Percentiles rank a stretch among this genome's conserved stretches.
Evolutionary conservation across 768 basidiomycete species (phyloP).

Genomic region (Termitomyces sp.): DNA sequence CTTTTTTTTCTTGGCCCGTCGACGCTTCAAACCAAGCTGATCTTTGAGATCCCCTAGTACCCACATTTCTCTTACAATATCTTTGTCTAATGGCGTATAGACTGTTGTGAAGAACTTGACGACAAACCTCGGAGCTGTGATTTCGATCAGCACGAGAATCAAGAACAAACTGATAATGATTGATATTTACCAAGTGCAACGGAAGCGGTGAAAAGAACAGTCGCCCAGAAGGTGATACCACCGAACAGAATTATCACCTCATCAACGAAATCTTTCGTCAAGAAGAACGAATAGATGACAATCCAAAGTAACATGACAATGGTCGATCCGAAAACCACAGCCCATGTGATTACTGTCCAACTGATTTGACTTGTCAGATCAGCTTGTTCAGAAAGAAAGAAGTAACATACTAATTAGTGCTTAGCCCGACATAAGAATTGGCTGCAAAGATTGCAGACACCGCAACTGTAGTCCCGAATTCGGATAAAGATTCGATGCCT

Average conservation of each 20-base stretch:
- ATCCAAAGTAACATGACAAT: slow-evolving; percentile 88
- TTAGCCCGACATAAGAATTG: slow-evolving; percentile 87
- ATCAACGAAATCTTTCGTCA: slow-evolving; percentile 66
- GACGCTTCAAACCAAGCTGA: slow-evolving; percentile 66
- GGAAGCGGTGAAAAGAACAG: slow-evolving; percentile 63
- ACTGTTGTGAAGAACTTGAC: slow-evolving; percentile 67
- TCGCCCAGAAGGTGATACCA: slow-evolving; percentile 81
- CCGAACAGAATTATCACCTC: slow-evolving; percentile 75
- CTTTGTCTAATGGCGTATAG: slow-evolving; percentile 81
- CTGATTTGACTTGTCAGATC: slow-evolving; percentile 35
- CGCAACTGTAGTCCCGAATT: slow-evolving; percentile 90
- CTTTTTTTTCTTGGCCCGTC: slow-evolving; percentile 45
- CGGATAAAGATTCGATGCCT: slow-evolving; percentile 74
- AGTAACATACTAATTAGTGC: slow-evolving; percentile 70
- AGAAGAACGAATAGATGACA: slow-evolving; percentile 80
- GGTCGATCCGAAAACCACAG: slow-evolving; percentile 75
- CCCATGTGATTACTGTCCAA: slow-evolving; percentile 85
- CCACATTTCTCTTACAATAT: slow-evolving; percentile 93
- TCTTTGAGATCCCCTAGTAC: slow-evolving; percentile 82
- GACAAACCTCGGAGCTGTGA: slow-evolving; percentile 75
- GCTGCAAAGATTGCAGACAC: slow-evolving; percentile 86
- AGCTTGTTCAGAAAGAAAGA: slow-evolving; percentile 5
- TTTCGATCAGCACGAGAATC: neutral
- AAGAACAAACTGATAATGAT: neutral
- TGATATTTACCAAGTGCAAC: slow-evolving; percentile 63